phyloP scores from a whole-genome alignment of 169 alveolate species.

The Cryptosporidium sp. region DNA sequence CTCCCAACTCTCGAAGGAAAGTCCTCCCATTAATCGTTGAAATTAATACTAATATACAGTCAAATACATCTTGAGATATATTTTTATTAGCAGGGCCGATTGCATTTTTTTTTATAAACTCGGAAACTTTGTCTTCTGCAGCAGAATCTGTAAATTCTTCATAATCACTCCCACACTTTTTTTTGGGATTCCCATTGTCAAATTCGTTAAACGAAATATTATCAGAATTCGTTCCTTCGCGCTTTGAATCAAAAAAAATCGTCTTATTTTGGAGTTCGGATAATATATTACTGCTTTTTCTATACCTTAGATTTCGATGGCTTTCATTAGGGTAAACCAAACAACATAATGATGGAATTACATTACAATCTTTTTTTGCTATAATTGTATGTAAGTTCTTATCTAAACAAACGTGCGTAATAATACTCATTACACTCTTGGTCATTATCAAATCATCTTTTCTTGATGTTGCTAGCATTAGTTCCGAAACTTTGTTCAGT shows the following conservation, averaged over 20 bases:
- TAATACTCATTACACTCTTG: constrained; percentile 6
- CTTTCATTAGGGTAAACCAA: constrained; percentile 28
- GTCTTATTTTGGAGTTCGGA: constrained; percentile 20
- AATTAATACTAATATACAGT: constrained; percentile 35
- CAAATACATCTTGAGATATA: constrained; percentile 39
- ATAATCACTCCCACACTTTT: neutral
- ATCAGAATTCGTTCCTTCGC: neutral
- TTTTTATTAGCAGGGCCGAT: constrained; percentile 23
- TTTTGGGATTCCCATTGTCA: neutral
- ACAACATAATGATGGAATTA: constrained; percentile 25
- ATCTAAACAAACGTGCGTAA: constrained; percentile 46
- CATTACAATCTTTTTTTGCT: constrained; percentile 1
- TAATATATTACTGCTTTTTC: neutral
- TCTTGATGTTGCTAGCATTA: neutral
- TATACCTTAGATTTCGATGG: constrained; percentile 10
- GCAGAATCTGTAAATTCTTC: neutral
- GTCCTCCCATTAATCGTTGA: constrained; percentile 44
- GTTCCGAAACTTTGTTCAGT: constrained; percentile 21
- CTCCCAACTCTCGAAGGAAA: constrained; percentile 26
- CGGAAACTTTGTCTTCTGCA: neutral
- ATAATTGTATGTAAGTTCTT: neutral
- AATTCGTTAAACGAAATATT: neutral
- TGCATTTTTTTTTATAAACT: constrained; percentile 12
- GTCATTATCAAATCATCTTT: neutral
- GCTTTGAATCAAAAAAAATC: neutral